Evolutionary conservation across 106 monocot genomes (phyloP).

Genomic region (Allium cepa): DNA sequence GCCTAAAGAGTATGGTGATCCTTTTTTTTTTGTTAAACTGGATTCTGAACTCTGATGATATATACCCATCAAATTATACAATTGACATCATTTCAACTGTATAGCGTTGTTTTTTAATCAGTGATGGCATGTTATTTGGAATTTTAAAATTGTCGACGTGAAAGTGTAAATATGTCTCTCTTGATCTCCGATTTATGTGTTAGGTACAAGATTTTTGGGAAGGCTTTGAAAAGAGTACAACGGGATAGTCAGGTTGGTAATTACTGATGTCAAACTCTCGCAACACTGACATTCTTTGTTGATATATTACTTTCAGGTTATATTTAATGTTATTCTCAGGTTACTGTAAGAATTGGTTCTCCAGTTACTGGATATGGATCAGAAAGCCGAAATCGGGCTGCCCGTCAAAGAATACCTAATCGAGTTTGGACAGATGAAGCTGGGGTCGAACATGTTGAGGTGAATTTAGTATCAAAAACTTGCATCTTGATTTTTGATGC

Average conservation of each 20-base stretch:
- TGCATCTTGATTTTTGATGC: too few relatives aligned
- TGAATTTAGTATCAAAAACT: conserved; percentile 5
- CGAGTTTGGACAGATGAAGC: conserved; percentile 92
- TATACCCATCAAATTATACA: not conserved
- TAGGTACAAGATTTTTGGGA: conserved; percentile 98
- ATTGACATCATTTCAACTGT: not conserved
- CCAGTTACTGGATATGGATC: conserved; percentile 97
- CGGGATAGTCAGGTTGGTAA: conserved; percentile 75
- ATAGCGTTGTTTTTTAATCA: too few relatives aligned
- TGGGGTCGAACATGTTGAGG: conserved; percentile 95
- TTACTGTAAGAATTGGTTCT: conserved; percentile 87
- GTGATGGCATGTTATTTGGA: too few relatives aligned
- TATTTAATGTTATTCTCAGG: conserved; percentile 31
- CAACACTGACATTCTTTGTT: not conserved
- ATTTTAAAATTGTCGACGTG: too few relatives aligned
- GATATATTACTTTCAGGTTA: not conserved
- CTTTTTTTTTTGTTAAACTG: not conserved
- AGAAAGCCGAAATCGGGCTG: conserved; percentile 93
- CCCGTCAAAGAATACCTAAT: conserved; percentile 80
- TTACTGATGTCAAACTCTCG: not conserved
- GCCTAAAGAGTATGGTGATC: conserved; percentile 76
- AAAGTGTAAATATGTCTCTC: too few relatives aligned
- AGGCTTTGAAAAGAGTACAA: conserved; percentile 89
- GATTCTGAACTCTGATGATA: not conserved
- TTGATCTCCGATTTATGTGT: not conserved